These are phyloP conservation scores for Fagopyrum homotropicum DNA, from an alignment of 148 eudicot species.

Conservation along the genomic window DNA sequence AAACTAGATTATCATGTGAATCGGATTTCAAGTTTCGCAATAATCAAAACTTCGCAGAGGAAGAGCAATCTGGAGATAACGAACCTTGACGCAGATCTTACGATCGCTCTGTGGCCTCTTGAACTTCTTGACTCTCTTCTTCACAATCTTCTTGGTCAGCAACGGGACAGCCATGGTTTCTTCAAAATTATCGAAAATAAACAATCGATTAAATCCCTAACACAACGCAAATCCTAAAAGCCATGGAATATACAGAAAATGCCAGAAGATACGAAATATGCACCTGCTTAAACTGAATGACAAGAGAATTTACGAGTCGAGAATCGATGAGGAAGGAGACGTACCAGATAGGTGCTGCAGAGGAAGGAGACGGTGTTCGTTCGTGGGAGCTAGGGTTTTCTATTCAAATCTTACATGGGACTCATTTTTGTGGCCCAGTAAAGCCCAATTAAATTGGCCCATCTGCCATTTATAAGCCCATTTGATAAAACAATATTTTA, in stretches of 20 bases:
- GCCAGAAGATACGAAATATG: neutral
- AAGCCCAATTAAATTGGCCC: neutral
- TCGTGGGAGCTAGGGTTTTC: neutral
- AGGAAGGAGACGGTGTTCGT: neutral
- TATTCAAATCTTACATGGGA: neutral
- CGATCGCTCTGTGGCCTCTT: constrained; percentile 62
- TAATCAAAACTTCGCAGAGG: too few species aligned
- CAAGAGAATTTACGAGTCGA: neutral
- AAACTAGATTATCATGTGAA: too few species aligned
- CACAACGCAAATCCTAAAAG: neutral
- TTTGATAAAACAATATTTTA: neutral
- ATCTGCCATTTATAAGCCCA: neutral
- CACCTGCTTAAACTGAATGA: neutral
- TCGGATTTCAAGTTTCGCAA: too few species aligned
- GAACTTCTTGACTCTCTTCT: constrained; percentile 66
- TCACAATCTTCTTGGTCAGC: constrained; percentile 54
- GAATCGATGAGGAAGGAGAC: neutral
- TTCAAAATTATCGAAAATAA: neutral
- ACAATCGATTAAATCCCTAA: neutral
- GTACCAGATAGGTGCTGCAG: neutral
- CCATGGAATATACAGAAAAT: neutral
- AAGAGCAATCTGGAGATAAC: neutral
- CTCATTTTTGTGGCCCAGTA: neutral
- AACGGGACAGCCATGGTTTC: constrained; percentile 55
- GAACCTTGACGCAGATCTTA: constrained; percentile 50